These are phyloP conservation scores for Cyclotella sp. DNA, from an alignment of 108 stramenopile genomes.

Conservation along the genomic window DNA sequence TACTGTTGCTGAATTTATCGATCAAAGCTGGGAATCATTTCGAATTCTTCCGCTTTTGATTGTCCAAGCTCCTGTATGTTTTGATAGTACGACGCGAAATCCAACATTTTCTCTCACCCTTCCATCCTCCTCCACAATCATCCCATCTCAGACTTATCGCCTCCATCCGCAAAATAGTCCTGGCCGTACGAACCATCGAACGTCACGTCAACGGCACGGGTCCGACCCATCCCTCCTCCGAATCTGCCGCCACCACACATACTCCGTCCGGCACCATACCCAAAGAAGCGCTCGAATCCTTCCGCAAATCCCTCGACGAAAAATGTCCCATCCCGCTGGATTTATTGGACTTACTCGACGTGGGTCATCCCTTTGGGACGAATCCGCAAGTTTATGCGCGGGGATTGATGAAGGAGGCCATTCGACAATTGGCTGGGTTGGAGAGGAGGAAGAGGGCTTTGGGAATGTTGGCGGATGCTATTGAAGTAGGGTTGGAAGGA, in stretches of 20 bases:
- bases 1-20: too few species aligned
- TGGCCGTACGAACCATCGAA: constrained; percentile 62
- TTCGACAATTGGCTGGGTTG: constrained; percentile 77
- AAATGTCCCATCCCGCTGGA: constrained; percentile 76
- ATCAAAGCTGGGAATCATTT: too few species aligned
- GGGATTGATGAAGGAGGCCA: constrained; percentile 69
- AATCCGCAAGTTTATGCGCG: constrained; percentile 86
- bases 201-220: constrained; percentile 57
- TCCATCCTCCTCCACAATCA: too few species aligned
- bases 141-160: constrained; percentile 71
- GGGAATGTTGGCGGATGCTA: constrained; percentile 69
- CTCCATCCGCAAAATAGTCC: constrained; percentile 55
- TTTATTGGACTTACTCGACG: constrained; percentile 82
- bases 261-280: constrained; percentile 37
- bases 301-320: constrained; percentile 59
- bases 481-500: constrained; percentile 60
- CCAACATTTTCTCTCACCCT: too few species aligned
- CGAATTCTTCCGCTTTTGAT: too few species aligned
- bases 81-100: too few species aligned
- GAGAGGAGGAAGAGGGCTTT: constrained; percentile 76
- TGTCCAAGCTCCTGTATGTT: too few species aligned
- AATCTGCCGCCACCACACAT: background rate
- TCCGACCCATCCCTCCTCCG: too few species aligned
- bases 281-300: constrained; percentile 27
- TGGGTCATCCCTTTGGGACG: constrained; percentile 58